phyloP scores from a whole-genome alignment of 768 basidiomycete species.

The Panaeolus cyanescens region DNA sequence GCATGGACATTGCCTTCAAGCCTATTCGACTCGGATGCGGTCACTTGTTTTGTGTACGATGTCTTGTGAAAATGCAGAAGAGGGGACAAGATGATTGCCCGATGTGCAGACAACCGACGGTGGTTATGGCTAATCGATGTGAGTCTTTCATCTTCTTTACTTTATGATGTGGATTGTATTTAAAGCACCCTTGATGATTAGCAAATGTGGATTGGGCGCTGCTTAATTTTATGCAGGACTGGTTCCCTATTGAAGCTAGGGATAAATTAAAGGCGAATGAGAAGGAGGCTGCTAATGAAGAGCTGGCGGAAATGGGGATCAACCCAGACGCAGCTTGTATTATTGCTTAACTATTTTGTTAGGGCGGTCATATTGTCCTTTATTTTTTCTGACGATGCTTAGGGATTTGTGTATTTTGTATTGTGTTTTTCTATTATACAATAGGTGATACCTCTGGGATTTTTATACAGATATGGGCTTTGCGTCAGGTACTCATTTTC shows the following conservation, averaged over 20 bases:
- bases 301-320: constrained; percentile 66
- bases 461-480: too few relatives aligned
- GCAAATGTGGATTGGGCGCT: constrained; percentile 81
- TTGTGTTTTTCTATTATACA: too few relatives aligned
- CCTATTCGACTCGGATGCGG: constrained; percentile 82
- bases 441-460: too few relatives aligned
- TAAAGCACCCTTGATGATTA: constrained; percentile 21
- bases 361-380: neutral
- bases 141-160: constrained; percentile 28
- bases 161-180: neutral
- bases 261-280: constrained; percentile 77
- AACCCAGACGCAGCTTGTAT: constrained; percentile 44
- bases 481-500: too few relatives aligned
- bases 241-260: constrained; percentile 86
- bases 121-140: constrained; percentile 78
- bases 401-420: too few relatives aligned
- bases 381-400: too few relatives aligned
- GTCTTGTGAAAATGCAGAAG: constrained; percentile 92
- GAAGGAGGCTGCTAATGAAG: constrained; percentile 70
- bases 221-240: constrained; percentile 85
- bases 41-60: constrained; percentile 78
- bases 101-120: constrained; percentile 78
- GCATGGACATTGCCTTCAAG: constrained; percentile 89
- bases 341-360: constrained; percentile 13
- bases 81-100: constrained; percentile 77